phyloP scores from a whole-genome alignment of 2,329 filamentous ascomycete species.

The Epichloe sp. region DNA sequence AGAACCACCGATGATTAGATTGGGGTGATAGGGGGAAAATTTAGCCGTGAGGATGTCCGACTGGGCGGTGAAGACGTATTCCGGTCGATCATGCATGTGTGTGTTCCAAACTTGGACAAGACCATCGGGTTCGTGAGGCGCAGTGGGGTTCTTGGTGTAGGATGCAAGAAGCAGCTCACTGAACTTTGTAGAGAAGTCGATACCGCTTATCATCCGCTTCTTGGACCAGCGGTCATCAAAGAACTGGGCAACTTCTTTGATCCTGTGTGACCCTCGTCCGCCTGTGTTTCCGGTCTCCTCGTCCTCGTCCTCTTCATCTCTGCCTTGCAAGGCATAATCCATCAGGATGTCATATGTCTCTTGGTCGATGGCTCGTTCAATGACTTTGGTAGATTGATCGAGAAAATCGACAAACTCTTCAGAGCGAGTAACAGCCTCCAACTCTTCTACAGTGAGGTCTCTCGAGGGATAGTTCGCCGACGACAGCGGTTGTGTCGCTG shows the following conservation, averaged over 20 bases:
- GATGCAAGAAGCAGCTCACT: constrained; percentile 85
- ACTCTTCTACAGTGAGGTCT: constrained; percentile 69
- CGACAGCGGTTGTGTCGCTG: constrained; percentile 11
- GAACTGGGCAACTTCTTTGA: constrained; percentile 85
- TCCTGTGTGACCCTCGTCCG: constrained; percentile 57
- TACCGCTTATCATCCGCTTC: constrained; percentile 90
- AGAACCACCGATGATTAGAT: constrained; percentile 87
- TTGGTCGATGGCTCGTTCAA: constrained; percentile 87
- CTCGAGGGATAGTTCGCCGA: constrained; percentile 59
- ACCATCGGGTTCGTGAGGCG: constrained; percentile 85
- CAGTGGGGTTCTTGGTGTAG: constrained; percentile 94
- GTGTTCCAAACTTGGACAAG: constrained; percentile 95
- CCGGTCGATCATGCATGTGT: constrained; percentile 84
- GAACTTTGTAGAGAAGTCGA: constrained; percentile 93
- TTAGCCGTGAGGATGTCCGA: constrained; percentile 92
- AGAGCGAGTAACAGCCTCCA: constrained; percentile 80
- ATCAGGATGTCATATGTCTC: constrained; percentile 86
- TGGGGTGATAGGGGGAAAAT: constrained; percentile 98
- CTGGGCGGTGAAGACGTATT: constrained; percentile 93
- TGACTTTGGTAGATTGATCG: constrained; percentile 90
- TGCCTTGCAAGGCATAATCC: constrained; percentile 76
- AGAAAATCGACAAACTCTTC: constrained; percentile 92
- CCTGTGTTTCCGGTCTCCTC: constrained; percentile 59
- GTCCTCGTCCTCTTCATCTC: constrained; percentile 68
- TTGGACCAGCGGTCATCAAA: constrained; percentile 94